A percentile compares a stretch with the other conserved stretches of the same genome.
Conservation (phyloP, 83 land plant species). For the Picea engelmannii region DNA sequence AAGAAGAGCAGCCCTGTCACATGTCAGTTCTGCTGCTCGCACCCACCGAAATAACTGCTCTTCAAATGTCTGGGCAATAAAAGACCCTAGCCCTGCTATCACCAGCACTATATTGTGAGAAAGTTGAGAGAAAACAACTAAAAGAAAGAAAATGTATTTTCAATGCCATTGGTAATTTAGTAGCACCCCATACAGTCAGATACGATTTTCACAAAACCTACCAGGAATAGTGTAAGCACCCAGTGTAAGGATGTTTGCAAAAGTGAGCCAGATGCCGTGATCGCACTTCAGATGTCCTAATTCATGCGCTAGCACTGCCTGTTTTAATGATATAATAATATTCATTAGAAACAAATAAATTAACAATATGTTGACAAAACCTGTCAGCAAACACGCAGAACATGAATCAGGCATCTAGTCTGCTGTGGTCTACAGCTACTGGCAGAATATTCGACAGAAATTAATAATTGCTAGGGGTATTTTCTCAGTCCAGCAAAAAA, state of each 20-base stretch:
- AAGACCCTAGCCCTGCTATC: constrained; percentile 68
- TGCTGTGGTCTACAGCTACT: too few species aligned
- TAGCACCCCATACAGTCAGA: too few species aligned
- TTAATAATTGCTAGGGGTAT: too few species aligned
- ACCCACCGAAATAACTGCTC: constrained; percentile 85
- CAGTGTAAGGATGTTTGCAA: constrained; percentile 81
- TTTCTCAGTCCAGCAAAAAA: too few species aligned
- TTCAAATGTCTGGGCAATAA: constrained; percentile 68
- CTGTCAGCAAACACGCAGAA: too few species aligned
- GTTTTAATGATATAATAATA: constrained; percentile 1
- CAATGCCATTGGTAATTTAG: background rate
- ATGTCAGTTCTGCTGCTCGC: constrained; percentile 86
- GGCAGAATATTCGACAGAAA: too few species aligned
- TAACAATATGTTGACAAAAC: too few species aligned
- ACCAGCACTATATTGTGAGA: background rate
- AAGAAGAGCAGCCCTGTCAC: constrained; percentile 94
- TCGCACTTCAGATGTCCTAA: constrained; percentile 93
- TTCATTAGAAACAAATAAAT: too few species aligned
- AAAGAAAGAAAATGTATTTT: background rate
- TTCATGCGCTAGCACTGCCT: constrained; percentile 97
- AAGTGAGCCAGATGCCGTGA: constrained; percentile 93
- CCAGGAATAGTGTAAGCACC: constrained; percentile 87
- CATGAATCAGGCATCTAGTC: too few species aligned
- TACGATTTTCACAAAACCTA: constrained; percentile 19
- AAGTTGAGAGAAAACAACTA: background rate